Evolutionary conservation across 352 stramenopile species (phyloP).

Genomic region (Aphanomyces cochlioides): DNA sequence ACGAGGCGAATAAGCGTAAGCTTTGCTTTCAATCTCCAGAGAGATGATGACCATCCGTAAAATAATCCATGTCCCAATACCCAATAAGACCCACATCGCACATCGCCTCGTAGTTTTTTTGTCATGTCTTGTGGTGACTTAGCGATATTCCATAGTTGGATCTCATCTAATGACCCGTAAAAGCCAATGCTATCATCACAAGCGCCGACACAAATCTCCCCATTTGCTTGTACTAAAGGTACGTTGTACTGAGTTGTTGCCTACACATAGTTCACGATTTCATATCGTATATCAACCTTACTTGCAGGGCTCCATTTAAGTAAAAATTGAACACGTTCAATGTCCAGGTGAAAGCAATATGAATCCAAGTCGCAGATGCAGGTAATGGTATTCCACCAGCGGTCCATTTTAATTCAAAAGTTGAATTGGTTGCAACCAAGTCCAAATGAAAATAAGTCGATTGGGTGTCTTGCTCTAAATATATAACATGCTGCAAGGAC

Average conservation of each 20-base stretch:
- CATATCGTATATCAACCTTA: neutral
- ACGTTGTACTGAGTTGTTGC: neutral
- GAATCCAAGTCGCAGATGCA: neutral
- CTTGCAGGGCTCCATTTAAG: conserved; percentile 4
- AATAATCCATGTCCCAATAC: conserved; percentile 24
- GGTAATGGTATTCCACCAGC: neutral
- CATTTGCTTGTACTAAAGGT: neutral
- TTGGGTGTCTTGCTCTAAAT: neutral
- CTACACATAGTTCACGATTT: neutral
- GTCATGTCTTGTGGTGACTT: neutral
- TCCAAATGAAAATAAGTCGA: neutral
- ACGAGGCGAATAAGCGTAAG: neutral
- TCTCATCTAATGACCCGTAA: conserved; percentile 9
- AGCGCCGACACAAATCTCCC: conserved; percentile 4
- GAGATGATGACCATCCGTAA: neutral
- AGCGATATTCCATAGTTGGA: conserved; percentile 14
- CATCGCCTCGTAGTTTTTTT: neutral
- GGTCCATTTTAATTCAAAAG: too few species aligned
- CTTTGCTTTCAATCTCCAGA: conserved; percentile 6
- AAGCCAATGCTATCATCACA: neutral
- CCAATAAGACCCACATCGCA: conserved; percentile 15
- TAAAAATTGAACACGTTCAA: neutral
- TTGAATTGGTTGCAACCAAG: neutral
- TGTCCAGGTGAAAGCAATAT: conserved; percentile 2
- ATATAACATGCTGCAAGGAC: neutral